Percentiles rank a stretch among this genome's conserved stretches.
phyloP scores from a whole-genome alignment of 768 basidiomycete species.

The Hygrophoropsis aurantiaca region DNA sequence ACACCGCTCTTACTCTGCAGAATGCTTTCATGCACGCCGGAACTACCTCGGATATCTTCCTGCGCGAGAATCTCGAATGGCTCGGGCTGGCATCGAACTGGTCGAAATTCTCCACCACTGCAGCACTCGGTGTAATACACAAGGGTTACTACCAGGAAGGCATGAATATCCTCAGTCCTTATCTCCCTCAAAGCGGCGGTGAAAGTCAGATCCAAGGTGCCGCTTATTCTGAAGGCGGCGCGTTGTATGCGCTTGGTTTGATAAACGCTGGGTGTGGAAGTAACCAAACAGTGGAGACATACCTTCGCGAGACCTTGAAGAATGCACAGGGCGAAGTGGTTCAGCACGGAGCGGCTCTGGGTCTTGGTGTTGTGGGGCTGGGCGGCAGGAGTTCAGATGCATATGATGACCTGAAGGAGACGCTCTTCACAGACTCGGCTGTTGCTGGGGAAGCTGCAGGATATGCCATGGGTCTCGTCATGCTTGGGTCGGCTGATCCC shows the following conservation, averaged over 20 bases:
- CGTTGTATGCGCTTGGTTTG: slow-evolving; percentile 91
- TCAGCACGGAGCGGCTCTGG: slow-evolving; percentile 95
- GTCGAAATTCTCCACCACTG: slow-evolving; percentile 98
- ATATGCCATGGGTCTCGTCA: slow-evolving; percentile 96
- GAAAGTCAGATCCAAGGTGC: slow-evolving; percentile 78
- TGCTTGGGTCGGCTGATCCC: slow-evolving; percentile 89
- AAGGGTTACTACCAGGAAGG: slow-evolving; percentile 95
- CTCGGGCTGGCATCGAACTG: slow-evolving; percentile 93
- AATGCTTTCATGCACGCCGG: slow-evolving; percentile 99
- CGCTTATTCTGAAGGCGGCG: slow-evolving; percentile 92
- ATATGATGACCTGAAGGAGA: slow-evolving; percentile 88
- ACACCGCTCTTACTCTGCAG: slow-evolving; percentile 93
- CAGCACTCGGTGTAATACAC: slow-evolving; percentile 95
- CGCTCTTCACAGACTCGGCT: slow-evolving; percentile 92
- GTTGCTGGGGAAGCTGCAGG: slow-evolving; percentile 95
- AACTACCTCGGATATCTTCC: slow-evolving; percentile 90
- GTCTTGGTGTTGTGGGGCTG: slow-evolving; percentile 95
- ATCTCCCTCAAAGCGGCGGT: slow-evolving; percentile 77
- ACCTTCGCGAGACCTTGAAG: slow-evolving; percentile 79
- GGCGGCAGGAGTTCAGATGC: slow-evolving; percentile 86
- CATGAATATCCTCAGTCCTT: slow-evolving; percentile 88
- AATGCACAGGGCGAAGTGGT: slow-evolving; percentile 80
- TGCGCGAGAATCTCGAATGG: slow-evolving; percentile 97
- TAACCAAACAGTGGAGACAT: slow-evolving; percentile 63
- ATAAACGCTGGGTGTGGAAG: slow-evolving; percentile 91